These are phyloP conservation scores for Trichoderma atrobrunneum DNA, from an alignment of 2,329 filamentous ascomycete genomes.

Conservation along the genomic window DNA sequence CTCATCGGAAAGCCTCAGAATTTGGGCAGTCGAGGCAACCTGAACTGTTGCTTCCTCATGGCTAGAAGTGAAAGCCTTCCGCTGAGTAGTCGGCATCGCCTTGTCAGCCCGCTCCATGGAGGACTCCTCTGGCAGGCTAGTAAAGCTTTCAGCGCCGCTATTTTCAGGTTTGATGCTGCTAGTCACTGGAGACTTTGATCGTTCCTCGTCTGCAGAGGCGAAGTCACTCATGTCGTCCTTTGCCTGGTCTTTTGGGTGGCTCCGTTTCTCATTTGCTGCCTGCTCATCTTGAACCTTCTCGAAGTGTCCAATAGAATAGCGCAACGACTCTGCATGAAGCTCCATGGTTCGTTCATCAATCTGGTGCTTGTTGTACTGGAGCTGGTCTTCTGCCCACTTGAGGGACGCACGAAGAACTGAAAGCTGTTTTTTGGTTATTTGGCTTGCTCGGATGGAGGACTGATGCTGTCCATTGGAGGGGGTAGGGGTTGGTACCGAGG, in stretches of 20 bases:
- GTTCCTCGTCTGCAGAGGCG: constrained; percentile 20
- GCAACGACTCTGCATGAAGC: constrained; percentile 40
- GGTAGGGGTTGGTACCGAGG: neutral
- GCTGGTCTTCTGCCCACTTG: constrained; percentile 55
- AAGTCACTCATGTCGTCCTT: constrained; percentile 25
- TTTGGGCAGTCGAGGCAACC: constrained; percentile 23
- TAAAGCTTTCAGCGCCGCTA: constrained; percentile 19
- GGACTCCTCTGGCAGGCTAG: constrained; percentile 21
- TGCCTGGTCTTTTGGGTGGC: constrained; percentile 39
- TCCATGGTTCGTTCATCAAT: constrained; percentile 56
- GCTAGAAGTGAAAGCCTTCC: neutral
- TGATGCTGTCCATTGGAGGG: constrained; percentile 40
- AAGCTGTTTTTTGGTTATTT: constrained; percentile 60
- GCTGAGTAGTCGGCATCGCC: constrained; percentile 18
- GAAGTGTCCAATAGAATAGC: constrained; percentile 49
- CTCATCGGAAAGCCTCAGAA: constrained; percentile 12
- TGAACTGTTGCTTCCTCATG: constrained; percentile 24
- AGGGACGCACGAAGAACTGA: constrained; percentile 51
- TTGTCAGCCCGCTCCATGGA: constrained; percentile 18
- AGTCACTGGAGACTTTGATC: constrained; percentile 6
- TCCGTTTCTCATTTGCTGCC: constrained; percentile 42
- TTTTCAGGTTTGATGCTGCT: constrained; percentile 22
- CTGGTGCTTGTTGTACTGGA: constrained; percentile 61
- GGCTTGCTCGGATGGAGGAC: constrained; percentile 59
- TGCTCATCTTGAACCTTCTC: constrained; percentile 47